Conservation (phyloP, 306 rosid genomes). For the Vigna nakashimae region DNA sequence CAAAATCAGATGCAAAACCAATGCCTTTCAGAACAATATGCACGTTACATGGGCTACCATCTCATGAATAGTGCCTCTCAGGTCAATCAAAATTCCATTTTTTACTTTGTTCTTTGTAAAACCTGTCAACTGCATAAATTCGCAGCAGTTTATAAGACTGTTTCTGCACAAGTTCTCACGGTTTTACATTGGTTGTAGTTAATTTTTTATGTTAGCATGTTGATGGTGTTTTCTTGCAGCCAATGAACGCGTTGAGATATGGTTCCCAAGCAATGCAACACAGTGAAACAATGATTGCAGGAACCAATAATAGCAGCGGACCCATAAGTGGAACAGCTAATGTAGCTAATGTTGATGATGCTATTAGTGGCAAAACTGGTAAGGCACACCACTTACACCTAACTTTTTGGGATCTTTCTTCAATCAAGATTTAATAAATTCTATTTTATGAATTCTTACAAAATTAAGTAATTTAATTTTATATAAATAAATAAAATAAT, state of each 20-base stretch:
- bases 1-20: conserved; percentile 74
- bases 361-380: conserved; percentile 49
- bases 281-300: conserved; percentile 57
- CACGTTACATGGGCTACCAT: conserved; percentile 75
- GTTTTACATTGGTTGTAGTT: not conserved
- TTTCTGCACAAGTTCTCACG: not conserved
- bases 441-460: not conserved
- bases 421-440: not conserved
- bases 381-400: not conserved
- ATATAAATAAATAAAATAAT: not conserved
- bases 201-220: conserved; percentile 4
- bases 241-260: conserved; percentile 64
- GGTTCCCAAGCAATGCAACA: conserved; percentile 63
- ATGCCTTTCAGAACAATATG: conserved; percentile 67
- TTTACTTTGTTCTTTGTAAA: no score
- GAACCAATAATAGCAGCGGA: conserved; percentile 46
- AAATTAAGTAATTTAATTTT: not conserved
- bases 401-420: not conserved
- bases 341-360: conserved; percentile 48
- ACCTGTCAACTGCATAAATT: no score
- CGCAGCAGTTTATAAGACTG: not conserved
- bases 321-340: conserved; percentile 53
- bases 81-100: conserved; percentile 44
- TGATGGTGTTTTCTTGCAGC: conserved; percentile 49
- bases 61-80: conserved; percentile 68